Conservation (phyloP, 2,329 filamentous ascomycete species). For the Zymoseptoria crescenta region DNA sequence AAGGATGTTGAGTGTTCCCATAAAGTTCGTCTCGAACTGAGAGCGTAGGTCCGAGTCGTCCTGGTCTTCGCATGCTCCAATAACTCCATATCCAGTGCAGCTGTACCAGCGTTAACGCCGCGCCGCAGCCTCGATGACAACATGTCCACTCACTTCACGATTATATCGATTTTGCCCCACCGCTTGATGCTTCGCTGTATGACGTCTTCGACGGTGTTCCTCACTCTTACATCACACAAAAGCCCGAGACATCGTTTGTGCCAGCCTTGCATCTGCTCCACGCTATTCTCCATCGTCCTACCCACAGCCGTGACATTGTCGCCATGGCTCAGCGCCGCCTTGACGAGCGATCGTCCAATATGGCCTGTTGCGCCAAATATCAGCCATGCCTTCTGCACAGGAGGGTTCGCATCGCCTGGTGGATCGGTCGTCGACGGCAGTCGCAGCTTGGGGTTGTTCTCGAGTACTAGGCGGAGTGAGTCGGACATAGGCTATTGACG, state of each 20-base stretch:
- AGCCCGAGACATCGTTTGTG: constrained; percentile 66
- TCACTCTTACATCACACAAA: constrained; percentile 83
- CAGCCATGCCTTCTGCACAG: constrained; percentile 79
- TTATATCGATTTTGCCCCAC: constrained; percentile 72
- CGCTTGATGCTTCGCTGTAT: constrained; percentile 62
- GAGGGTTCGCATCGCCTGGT: constrained; percentile 60
- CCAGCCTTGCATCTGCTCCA: constrained; percentile 63
- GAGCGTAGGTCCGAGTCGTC: constrained; percentile 90
- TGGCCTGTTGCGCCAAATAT: constrained; percentile 97
- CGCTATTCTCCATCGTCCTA: constrained; percentile 67
- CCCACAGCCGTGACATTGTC: constrained; percentile 85
- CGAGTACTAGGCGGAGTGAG: constrained; percentile 9
- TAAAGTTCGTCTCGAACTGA: constrained; percentile 97
- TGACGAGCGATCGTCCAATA: constrained; percentile 85
- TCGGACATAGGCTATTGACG: neutral
- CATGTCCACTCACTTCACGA: constrained; percentile 56
- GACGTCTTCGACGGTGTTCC: constrained; percentile 65
- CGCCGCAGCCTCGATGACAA: neutral
- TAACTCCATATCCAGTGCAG: constrained; percentile 90
- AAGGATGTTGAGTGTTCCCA: constrained; percentile 89
- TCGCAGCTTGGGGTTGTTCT: constrained; percentile 31
- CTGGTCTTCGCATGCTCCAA: constrained; percentile 93
- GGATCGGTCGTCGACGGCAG: constrained; percentile 83
- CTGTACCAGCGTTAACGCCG: constrained; percentile 19
- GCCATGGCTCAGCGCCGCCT: constrained; percentile 68